Conservation (phyloP, 495 filamentous ascomycete species). For the Aspergillus egyptiacus region DNA sequence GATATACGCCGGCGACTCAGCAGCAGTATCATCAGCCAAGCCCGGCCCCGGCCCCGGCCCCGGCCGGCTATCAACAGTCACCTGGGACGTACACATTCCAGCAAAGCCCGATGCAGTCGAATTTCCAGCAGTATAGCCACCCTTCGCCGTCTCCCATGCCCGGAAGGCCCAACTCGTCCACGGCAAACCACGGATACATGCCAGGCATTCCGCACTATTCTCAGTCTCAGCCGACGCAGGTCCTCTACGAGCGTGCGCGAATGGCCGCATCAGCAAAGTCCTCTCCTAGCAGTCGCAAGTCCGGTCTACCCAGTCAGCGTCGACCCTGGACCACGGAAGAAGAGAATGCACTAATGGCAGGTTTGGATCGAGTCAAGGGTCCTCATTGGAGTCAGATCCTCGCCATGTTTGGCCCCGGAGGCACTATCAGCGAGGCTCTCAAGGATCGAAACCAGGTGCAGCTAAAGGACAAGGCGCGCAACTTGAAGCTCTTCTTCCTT, state of each 20-base stretch:
- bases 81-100: constrained; percentile 35
- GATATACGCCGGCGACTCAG: constrained; percentile 6
- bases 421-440: constrained; percentile 74
- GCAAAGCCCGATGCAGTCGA: constrained; percentile 36
- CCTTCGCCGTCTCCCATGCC: constrained; percentile 33
- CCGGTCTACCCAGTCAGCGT: constrained; percentile 75
- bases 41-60: constrained; percentile 36
- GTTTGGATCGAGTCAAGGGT: constrained; percentile 83
- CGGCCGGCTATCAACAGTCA: constrained; percentile 35
- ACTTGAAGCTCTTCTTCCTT: constrained; percentile 90
- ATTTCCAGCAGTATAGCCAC: constrained; percentile 44
- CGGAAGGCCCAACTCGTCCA: constrained; percentile 27
- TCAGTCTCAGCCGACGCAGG: constrained; percentile 70
- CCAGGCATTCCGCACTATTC: constrained; percentile 54
- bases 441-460: constrained; percentile 95
- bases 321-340: constrained; percentile 87
- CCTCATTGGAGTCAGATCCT: constrained; percentile 97
- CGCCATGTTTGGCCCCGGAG: constrained; percentile 77
- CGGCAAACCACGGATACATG: constrained; percentile 43
- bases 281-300: constrained; percentile 64
- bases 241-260: constrained; percentile 75
- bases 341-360: constrained; percentile 87
- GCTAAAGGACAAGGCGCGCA: constrained; percentile 91
- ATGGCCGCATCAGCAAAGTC: constrained; percentile 76
- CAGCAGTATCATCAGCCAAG: constrained; percentile 40